Conservation (phyloP, 305 asterid species). For the Plantago coronopus region DNA sequence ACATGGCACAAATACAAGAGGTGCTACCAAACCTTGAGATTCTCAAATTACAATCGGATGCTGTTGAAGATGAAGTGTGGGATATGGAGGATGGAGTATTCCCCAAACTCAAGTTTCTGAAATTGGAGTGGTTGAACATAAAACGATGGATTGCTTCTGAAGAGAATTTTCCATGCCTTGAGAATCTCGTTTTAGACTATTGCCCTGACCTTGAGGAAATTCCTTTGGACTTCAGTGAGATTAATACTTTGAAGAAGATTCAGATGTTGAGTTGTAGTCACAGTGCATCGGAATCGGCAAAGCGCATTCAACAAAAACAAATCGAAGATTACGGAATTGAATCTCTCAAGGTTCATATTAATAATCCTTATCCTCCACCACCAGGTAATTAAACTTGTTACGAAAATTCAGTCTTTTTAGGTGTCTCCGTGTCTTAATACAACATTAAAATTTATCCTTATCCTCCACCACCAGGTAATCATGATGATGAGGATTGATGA, state of each 20-base stretch:
- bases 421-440: too few relatives aligned
- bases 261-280: not conserved
- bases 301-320: not conserved
- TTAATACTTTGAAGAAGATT: not conserved
- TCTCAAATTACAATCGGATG: too few relatives aligned
- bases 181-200: not conserved
- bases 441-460: too few relatives aligned
- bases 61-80: too few relatives aligned
- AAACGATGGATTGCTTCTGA: not conserved
- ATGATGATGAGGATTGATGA: too few relatives aligned
- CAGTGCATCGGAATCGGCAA: slow-evolving; percentile 9
- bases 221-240: not conserved
- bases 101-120: too few relatives aligned
- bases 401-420: too few relatives aligned
- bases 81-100: too few relatives aligned
- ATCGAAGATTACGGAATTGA: not conserved
- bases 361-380: not conserved
- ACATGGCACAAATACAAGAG: not conserved
- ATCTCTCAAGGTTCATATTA: not conserved
- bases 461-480: too few relatives aligned
- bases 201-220: not conserved
- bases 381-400: too few relatives aligned
- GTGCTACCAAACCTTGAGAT: not conserved
- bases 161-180: slow-evolving; percentile 1
- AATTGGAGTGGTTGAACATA: not conserved